Evolutionary conservation across 78 protist species (phyloP).

Genomic region (Dictyostelium citrinum): DNA sequence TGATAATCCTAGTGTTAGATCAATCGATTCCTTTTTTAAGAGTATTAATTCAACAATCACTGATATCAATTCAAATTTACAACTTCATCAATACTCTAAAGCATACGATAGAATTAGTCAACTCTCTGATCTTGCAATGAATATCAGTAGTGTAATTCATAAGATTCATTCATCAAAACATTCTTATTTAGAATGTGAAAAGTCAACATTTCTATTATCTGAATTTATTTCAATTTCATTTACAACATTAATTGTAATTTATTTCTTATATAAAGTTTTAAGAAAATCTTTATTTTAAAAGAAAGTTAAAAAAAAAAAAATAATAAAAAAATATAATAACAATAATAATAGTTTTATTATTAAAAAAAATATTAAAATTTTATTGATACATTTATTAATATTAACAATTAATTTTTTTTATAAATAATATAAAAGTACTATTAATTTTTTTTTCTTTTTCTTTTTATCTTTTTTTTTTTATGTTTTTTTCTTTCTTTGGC

Average conservation of each 20-base stretch:
- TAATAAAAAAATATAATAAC: not conserved
- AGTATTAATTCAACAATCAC: not conserved
- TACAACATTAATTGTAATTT: not conserved
- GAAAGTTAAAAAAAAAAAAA: not conserved
- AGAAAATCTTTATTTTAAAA: not conserved
- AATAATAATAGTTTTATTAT: not conserved
- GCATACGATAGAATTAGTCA: not conserved
- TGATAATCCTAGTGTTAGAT: not conserved
- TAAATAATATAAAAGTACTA: not conserved
- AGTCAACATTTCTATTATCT: not conserved
- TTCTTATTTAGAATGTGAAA: constrained; percentile 48
- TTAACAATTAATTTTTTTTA: not conserved
- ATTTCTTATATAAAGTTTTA: not conserved
- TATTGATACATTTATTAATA: not conserved
- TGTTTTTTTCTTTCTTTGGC: too few relatives aligned
- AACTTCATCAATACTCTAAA: not conserved
- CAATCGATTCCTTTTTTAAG: not conserved
- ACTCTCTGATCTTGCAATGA: not conserved
- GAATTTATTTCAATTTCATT: not conserved
- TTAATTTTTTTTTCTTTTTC: not conserved
- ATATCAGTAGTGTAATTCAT: not conserved
- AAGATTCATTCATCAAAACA: not conserved
- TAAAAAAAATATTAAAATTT: not conserved
- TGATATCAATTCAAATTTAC: not conserved
- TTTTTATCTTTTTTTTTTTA: not conserved